Base-by-base conservation (phyloP, 148 eudicot genomes). In the Silene conica region DNA sequence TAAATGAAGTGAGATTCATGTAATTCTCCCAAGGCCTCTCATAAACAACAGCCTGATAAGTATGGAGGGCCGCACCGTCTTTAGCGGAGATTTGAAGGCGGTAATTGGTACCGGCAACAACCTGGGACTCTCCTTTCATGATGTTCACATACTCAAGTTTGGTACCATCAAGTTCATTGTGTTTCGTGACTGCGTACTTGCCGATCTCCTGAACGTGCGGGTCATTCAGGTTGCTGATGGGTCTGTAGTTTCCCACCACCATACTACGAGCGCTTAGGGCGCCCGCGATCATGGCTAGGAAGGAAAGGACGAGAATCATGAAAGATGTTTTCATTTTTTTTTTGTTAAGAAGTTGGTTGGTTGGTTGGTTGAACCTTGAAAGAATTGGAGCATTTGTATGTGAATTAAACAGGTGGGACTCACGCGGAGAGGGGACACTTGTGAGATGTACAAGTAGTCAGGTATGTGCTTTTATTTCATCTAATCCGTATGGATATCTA, bases 101-200 rank as follows among this genome's bases (percentile, higher is more conserved):
- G 74, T 84, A 89, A 73, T 84, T 83, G 8, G 41, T 76, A 15
- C 94, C 94, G 5, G 88, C 70, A 1, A 86, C 91, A 34, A 81
- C 91, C 58, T 87, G 91, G 0, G 71, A 64, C 63, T 83, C 82
- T 1, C 86, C 94, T 31, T 56, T 73, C 1, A 83, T 56, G 31
- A 84, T 77, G 4, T 20, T 72, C 8, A 34, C 71, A 54, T 62
- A 76, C 25, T 5, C 26, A 20, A 83, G 77, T 2, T 70, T 23
- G 12, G 64, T 12, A 1, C 63, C 67, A 1, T 55, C 67, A 58
- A 79, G 14, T 52, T 67, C 69, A 81, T 89, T 81, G 80, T 87
- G 80, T 73, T 79, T 76, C 0, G 22, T 3, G 8, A 89, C 77
- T 5, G 91, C 94, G 63, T 77, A 89, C 31, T 83, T 71, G 6